Evolutionary conservation across 352 stramenopile species (phyloP).

Genomic region (Peronospora farinosa): DNA sequence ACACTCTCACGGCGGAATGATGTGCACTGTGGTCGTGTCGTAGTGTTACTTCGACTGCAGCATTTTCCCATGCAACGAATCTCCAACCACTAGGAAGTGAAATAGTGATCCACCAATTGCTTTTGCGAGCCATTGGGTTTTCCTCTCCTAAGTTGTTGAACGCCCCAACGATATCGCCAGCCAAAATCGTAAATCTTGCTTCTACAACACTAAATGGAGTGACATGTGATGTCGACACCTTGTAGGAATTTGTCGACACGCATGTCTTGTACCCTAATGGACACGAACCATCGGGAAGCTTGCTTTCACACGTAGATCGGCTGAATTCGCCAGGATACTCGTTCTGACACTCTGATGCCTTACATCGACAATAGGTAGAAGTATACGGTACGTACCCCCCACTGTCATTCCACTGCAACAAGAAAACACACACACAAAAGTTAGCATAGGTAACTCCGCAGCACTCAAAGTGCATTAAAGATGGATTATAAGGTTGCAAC

Average conservation of each 20-base stretch:
- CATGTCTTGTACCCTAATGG: slow-evolving; percentile 56
- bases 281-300: slow-evolving; percentile 43
- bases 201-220: slow-evolving; percentile 63
- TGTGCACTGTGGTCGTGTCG: slow-evolving; percentile 21
- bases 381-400: slow-evolving; percentile 34
- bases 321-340: slow-evolving; percentile 43
- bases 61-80: slow-evolving; percentile 65
- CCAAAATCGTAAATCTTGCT: slow-evolving; percentile 63
- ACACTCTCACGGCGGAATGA: slow-evolving; percentile 22
- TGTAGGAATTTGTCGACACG: slow-evolving; percentile 70
- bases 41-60: slow-evolving; percentile 44
- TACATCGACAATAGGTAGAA: slow-evolving; percentile 66
- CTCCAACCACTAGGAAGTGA: slow-evolving; percentile 54
- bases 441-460: slow-evolving; percentile 7
- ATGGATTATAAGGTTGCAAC: slow-evolving; percentile 3
- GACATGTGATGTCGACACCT: slow-evolving; percentile 45
- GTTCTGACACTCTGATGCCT: slow-evolving; percentile 62
- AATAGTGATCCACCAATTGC: slow-evolving; percentile 73
- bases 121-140: slow-evolving; percentile 37
- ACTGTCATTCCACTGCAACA: slow-evolving; percentile 14
- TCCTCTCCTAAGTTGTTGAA: slow-evolving; percentile 63
- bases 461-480: not conserved
- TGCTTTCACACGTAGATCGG: slow-evolving; percentile 40
- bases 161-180: slow-evolving; percentile 57
- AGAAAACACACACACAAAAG: slow-evolving; percentile 7